These are phyloP conservation scores for Raphanus hybrid DNA, from an alignment of 441 rosid genomes.

Conservation along the genomic window DNA sequence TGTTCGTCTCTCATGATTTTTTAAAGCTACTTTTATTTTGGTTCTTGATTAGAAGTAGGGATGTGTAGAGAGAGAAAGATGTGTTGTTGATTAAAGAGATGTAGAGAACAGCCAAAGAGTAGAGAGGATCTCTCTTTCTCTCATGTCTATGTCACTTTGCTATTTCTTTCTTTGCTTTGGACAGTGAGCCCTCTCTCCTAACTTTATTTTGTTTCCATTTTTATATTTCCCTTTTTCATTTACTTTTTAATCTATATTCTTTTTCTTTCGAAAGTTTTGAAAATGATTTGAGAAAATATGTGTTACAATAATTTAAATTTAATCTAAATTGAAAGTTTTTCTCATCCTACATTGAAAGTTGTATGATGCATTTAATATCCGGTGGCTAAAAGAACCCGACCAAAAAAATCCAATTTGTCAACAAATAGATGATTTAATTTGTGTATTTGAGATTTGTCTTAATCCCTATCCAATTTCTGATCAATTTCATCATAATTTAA, in stretches of 20 bases:
- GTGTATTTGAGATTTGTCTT: slow-evolving; percentile 3
- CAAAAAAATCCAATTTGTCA: slow-evolving; percentile 5
- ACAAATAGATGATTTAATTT: not conserved
- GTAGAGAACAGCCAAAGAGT: slow-evolving; percentile 13
- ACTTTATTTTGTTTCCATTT: slow-evolving; percentile 37
- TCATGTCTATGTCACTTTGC: slow-evolving; percentile 46
- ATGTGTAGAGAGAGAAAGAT: no score
- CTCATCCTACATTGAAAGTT: not conserved
- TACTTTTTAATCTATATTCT: slow-evolving; percentile 20
- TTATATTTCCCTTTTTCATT: slow-evolving; percentile 26
- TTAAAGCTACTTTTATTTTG: not conserved
- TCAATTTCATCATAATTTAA: not conserved
- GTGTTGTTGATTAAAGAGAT: no score
- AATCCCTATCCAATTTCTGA: not conserved
- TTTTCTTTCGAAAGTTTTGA: slow-evolving; percentile 27
- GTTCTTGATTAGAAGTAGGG: slow-evolving; percentile 6
- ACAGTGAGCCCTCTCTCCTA: slow-evolving; percentile 48
- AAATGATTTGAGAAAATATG: slow-evolving; percentile 12
- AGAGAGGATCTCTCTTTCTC: slow-evolving; percentile 30
- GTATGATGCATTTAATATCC: slow-evolving; percentile 32
- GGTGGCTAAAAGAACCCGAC: slow-evolving; percentile 24
- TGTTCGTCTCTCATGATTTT: not conserved
- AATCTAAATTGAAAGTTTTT: not conserved
- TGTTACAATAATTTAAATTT: not conserved
- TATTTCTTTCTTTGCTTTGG: slow-evolving; percentile 47